phyloP scores from a whole-genome alignment of 441 rosid genomes.

The Jatropha multifida region DNA sequence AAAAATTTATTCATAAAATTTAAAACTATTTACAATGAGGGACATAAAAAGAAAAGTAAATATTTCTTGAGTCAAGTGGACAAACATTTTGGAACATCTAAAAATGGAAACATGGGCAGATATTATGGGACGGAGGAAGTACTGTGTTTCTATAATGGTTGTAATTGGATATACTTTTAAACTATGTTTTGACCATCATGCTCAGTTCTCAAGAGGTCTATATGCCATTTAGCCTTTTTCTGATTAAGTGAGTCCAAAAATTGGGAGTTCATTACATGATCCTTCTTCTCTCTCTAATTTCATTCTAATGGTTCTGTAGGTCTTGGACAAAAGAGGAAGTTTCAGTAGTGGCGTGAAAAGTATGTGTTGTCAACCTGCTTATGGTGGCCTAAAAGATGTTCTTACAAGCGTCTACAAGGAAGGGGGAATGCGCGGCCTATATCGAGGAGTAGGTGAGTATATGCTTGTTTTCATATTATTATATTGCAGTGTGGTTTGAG shows the following conservation, averaged over 20 bases:
- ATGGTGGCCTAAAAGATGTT: conserved; percentile 73
- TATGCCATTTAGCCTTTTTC: not conserved
- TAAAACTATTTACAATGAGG: too few relatives aligned
- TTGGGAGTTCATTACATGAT: conserved; percentile 5
- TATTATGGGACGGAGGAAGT: too few relatives aligned
- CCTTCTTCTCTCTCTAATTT: conserved; percentile 7
- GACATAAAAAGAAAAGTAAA: too few relatives aligned
- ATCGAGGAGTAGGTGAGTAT: conserved; percentile 81
- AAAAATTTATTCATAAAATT: too few relatives aligned
- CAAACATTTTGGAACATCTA: too few relatives aligned
- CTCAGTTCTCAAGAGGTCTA: not conserved
- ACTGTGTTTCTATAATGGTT: not conserved
- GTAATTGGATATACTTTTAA: not conserved
- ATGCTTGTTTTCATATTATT: conserved; percentile 12
- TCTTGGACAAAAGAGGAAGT: conserved; percentile 44
- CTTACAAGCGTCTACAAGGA: conserved; percentile 71
- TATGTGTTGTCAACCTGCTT: conserved; percentile 51
- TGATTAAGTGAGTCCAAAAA: conserved; percentile 14
- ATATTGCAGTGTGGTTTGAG: not conserved
- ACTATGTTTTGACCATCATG: not conserved
- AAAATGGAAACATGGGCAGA: too few relatives aligned
- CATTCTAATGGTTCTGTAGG: conserved; percentile 39
- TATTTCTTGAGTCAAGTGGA: too few relatives aligned
- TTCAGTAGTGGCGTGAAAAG: conserved; percentile 38
- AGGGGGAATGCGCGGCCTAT: conserved; percentile 78